phyloP scores from a whole-genome alignment of 1,284 basidiomycete species.

The Puccinia novopanici region DNA sequence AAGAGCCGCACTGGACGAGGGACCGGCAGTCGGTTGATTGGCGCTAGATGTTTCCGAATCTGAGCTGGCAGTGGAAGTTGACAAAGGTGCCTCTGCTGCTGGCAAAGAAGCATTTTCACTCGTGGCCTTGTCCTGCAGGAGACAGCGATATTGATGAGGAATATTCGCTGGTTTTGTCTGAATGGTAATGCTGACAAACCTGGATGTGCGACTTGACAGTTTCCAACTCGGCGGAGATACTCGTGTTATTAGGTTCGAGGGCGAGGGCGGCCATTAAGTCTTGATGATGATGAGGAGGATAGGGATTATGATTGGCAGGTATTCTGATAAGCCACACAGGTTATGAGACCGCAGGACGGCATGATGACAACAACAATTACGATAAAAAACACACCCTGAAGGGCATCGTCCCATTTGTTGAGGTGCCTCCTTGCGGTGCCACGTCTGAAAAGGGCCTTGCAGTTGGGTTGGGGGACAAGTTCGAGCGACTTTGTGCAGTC shows the following conservation, averaged over 20 bases:
- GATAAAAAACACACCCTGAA: neutral
- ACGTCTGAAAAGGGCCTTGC: constrained; percentile 37
- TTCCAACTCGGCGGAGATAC: constrained; percentile 13
- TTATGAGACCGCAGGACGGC: neutral
- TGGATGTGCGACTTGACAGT: constrained; percentile 7
- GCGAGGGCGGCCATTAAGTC: constrained; percentile 15
- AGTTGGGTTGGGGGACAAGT: constrained; percentile 18
- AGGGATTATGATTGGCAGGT: constrained; percentile 1
- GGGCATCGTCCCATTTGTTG: constrained; percentile 29
- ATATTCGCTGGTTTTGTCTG: neutral
- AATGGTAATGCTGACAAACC: neutral
- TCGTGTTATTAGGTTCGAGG: constrained; percentile 12
- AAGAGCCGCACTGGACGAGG: neutral
- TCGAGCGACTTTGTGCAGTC: constrained; percentile 30
- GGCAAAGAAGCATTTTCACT: neutral
- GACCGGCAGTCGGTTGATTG: neutral
- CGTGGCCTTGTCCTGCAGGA: neutral
- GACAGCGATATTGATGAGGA: neutral
- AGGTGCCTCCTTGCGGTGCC: constrained; percentile 14
- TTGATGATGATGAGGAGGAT: neutral
- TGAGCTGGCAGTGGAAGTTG: neutral
- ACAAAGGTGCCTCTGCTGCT: neutral
- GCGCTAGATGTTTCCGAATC: constrained; percentile 10
- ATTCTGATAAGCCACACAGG: constrained; percentile 10
- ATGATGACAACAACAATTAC: neutral